phyloP scores from a whole-genome alignment of 2,329 filamentous ascomycete species.

The Aspergillus proliferans region DNA sequence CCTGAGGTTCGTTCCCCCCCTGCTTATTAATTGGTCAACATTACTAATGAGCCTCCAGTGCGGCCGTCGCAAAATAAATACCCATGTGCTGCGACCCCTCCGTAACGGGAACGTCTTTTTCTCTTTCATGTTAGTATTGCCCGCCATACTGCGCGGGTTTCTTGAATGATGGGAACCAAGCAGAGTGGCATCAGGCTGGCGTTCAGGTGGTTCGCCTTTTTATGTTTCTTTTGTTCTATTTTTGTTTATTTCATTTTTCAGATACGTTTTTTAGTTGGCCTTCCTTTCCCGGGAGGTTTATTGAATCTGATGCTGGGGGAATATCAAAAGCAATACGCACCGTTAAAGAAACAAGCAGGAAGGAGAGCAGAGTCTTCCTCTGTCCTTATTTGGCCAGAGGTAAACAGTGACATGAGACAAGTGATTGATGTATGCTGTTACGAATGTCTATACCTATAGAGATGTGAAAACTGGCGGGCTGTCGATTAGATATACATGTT shows the following conservation, averaged over 20 bases:
- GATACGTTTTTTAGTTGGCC: constrained; percentile 2
- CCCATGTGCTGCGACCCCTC: constrained; percentile 14
- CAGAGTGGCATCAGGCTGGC: constrained; percentile 39
- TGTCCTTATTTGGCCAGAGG: no score
- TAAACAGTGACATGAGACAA: no score
- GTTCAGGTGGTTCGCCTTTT: constrained; percentile 34
- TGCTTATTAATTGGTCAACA: constrained; percentile 5
- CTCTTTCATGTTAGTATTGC: constrained; percentile 28
- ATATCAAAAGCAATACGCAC: not conserved
- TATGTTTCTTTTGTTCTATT: constrained; percentile 18
- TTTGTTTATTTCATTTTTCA: constrained; percentile 12
- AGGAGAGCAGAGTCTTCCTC: no score
- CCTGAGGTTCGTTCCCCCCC: constrained; percentile 49
- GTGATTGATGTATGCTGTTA: constrained; percentile 34
- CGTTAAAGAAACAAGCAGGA: no score
- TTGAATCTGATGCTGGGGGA: constrained; percentile 1
- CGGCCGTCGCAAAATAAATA: constrained; percentile 47
- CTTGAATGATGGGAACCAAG: constrained; percentile 29
- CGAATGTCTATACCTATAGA: constrained; percentile 33
- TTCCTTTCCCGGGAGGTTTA: not conserved
- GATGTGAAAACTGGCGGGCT: constrained; percentile 25
- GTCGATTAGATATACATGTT: not conserved
- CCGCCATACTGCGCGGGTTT: constrained; percentile 17
- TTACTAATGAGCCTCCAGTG: constrained; percentile 20
- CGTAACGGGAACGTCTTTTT: constrained; percentile 24